Conservation (phyloP, 2,329 filamentous ascomycete species). For the Cercospora canescens region DNA sequence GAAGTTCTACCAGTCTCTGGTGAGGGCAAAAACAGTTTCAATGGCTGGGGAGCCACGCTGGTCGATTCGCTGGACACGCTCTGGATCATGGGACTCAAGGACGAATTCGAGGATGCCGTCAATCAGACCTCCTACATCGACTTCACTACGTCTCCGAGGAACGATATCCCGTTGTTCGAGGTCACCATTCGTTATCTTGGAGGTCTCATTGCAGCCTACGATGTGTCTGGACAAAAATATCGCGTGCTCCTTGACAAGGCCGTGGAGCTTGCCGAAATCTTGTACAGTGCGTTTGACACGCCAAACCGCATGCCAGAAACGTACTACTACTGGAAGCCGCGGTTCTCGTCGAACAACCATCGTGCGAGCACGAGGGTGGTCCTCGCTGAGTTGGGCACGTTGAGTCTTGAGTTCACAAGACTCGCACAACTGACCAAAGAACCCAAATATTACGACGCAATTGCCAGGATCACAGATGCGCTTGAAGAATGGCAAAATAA, state of each 20-base stretch:
- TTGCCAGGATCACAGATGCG: slow-evolving; percentile 80
- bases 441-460: slow-evolving; percentile 83
- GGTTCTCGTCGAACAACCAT: slow-evolving; percentile 62
- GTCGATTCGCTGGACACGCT: slow-evolving; percentile 81
- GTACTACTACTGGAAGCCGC: slow-evolving; percentile 75
- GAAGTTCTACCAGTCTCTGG: slow-evolving; percentile 76
- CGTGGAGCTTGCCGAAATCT: slow-evolving; percentile 73
- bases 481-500: slow-evolving; percentile 72
- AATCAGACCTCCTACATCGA: slow-evolving; percentile 71
- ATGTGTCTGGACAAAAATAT: slow-evolving; percentile 72
- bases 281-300: slow-evolving; percentile 85
- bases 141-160: slow-evolving; percentile 69
- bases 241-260: slow-evolving; percentile 73
- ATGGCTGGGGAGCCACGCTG: slow-evolving; percentile 85
- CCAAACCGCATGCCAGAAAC: slow-evolving; percentile 89
- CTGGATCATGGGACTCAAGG: slow-evolving; percentile 79
- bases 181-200: slow-evolving; percentile 90
- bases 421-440: slow-evolving; percentile 82
- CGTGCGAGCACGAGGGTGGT: slow-evolving; percentile 59
- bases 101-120: slow-evolving; percentile 79
- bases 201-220: slow-evolving; percentile 81
- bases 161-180: slow-evolving; percentile 85
- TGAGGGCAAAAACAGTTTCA: slow-evolving; percentile 75
- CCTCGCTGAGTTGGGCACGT: slow-evolving; percentile 71
- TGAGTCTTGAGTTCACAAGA: slow-evolving; percentile 86